Evolutionary conservation across 1,139 yeast genomes (phyloP), one percentile per base, ranked within the genome.

Genomic region (Taphrina deformans): DNA sequence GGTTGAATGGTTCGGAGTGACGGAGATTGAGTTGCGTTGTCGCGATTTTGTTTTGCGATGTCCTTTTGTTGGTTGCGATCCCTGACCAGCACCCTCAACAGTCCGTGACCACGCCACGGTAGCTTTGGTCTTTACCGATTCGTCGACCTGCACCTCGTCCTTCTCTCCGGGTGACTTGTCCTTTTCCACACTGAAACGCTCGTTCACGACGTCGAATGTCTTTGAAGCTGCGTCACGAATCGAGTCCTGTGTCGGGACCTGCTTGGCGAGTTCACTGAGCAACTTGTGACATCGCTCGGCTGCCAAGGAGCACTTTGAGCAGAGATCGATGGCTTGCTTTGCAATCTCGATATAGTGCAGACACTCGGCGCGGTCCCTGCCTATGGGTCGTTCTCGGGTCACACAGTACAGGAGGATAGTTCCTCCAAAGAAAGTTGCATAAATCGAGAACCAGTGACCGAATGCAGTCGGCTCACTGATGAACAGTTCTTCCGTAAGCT

Each of bases 371-470:
- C 64, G 56, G n/a, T 51, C 66, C 9, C 21, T 31, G 1, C 26
- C 38, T 26, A 18, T 33, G n/a, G 62, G 29, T 23, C 38, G 50
- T 33, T 27, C 56, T 10, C 41, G 56, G 31, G 38, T 35, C 67
- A 86, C 88, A 73, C 89, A 91, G 72, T 88, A 91, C 9, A 89
- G 85, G 71, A 91, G 79, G 71, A 96, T 89, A 0, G 97, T 96
- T 65, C 91, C 91, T 2, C 96, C 86, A 74, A 89, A 91, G 74
- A 91, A 91, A n/a, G 91, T 87, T 0, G 97, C 89, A 74, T 91
- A 91, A 75, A 88, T 87, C 16, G 95, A 87, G 73, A 90, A 91
- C 97, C 97, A 90, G 74, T 91, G 91, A 1, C 96, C 89, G 0
- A 97, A 97, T 68, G 88, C 85, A 65, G 91, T 79, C 72, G 89